These are phyloP conservation scores for Colletotrichum sp. DNA, from an alignment of 2,329 filamentous ascomycete species.

Conservation along the genomic window DNA sequence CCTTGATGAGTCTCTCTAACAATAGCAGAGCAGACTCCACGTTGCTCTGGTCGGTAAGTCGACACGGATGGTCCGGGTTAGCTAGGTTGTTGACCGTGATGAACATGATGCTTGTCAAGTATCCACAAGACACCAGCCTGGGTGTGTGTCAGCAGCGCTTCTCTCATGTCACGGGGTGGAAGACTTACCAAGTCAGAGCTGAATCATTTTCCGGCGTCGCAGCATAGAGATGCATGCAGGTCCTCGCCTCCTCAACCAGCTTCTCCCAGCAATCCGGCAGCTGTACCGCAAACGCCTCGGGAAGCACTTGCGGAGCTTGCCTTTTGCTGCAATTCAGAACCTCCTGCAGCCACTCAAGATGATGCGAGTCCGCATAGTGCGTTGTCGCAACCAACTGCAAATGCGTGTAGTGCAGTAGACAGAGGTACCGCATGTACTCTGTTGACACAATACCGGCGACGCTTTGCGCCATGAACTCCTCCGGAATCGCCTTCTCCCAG, in stretches of 20 bases:
- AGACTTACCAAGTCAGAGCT: slow-evolving; percentile 8
- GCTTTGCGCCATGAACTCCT: background rate
- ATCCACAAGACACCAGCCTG: slow-evolving; percentile 9
- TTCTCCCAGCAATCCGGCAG: slow-evolving; percentile 11
- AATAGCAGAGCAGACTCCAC: slow-evolving; percentile 3
- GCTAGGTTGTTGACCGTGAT: slow-evolving; percentile 14
- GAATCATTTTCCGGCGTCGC: background rate
- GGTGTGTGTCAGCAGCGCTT: rapidly evolving
- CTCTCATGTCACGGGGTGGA: rapidly evolving
- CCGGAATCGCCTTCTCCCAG: slow-evolving; percentile 3
- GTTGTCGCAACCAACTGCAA: background rate
- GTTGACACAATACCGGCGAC: background rate
- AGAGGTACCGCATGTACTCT: background rate
- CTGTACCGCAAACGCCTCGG: background rate
- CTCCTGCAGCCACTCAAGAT: slow-evolving; percentile 6
- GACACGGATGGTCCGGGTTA: background rate
- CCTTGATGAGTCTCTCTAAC: background rate
- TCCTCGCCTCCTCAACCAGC: background rate
- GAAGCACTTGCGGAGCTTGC: background rate
- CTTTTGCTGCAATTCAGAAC: background rate
- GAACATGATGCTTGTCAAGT: slow-evolving; percentile 17
- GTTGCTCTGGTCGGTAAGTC: slow-evolving; percentile 7
- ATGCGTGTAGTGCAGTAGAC: slow-evolving; percentile 9
- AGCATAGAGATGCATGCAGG: slow-evolving; percentile 12
- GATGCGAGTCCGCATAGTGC: slow-evolving; percentile 9